Base-by-base conservation (phyloP, 805 yeast genomes). In the Saturnispora serradocipensis region DNA sequence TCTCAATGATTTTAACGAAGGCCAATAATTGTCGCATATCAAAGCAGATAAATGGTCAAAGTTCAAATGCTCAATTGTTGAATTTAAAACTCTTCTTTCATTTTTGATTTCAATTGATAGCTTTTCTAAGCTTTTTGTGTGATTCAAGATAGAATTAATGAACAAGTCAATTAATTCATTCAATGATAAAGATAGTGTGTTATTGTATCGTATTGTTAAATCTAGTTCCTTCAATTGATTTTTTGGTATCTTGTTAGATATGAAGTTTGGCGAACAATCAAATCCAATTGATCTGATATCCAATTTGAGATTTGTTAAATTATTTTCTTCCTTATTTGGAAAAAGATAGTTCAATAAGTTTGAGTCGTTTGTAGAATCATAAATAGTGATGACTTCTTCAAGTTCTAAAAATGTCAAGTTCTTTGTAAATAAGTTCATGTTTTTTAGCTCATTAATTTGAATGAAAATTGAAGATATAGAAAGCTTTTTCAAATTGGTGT, bases 1-100 rank as follows among this genome's bases (percentile, higher is more conserved):
- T 36, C 82, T 62, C 4, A 79, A 55, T 5, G 74, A 64, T 45
- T 57, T 56, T 43, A 80, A 59, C 0, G 58, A 46, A 0, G 58
- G 56, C 50, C 50, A 42, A 18, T 30, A 5, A 4, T 25, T 24
- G 5, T 42, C 18, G n/a, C 30, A 24, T 3, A 61, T 25, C 8
- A 62, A 51, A 4, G 47, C n/a, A 2, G 22, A 9, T 24, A 64
- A 53, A 40, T 64, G 63, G 9, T 43, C 27, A 7, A 47, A 47
- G 7, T 53, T 53, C 24, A 61, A 49, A 20, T 53, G 60, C 44
- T 57, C 58, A 24, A 24, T 24, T 11, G 56, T 57, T 22, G 58
- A 43, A 36, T 56, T 56, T 3, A 59, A 55, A 10, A 58, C 35
- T n/a, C 56, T 53, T 28, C 53, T 54, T 36, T 63, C 67, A 15